Evolutionary conservation across 2,329 filamentous ascomycete genomes (phyloP).

Genomic region (Aspergillus alliaceus): DNA sequence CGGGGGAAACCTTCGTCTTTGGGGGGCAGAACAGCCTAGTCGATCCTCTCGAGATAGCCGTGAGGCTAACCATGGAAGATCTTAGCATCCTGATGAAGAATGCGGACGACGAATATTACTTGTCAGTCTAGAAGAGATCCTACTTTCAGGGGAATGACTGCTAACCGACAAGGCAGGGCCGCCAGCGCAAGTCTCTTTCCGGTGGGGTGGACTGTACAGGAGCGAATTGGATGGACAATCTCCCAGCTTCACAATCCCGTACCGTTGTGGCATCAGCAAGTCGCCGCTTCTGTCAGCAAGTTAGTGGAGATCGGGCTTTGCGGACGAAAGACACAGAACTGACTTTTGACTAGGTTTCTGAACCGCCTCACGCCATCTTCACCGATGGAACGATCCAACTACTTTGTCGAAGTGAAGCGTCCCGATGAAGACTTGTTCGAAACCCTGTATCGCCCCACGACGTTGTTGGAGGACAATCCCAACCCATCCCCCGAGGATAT

Average conservation of each 20-base stretch:
- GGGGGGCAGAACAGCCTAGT: conserved; percentile 32
- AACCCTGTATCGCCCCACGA: conserved; percentile 47
- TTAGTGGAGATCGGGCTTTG: conserved; percentile 20
- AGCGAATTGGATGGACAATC: conserved; percentile 52
- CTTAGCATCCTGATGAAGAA: conserved; percentile 51
- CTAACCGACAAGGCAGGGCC: conserved; percentile 32
- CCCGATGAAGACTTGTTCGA: conserved; percentile 38
- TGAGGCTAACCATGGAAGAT: conserved; percentile 53
- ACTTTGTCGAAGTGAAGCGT: conserved; percentile 51
- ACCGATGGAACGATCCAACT: conserved; percentile 51
- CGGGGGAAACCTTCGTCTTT: conserved; percentile 45
- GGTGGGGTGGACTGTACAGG: conserved; percentile 52
- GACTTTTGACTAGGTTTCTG: conserved; percentile 40
- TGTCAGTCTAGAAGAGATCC: conserved; percentile 36
- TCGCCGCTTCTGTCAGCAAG: conserved; percentile 45
- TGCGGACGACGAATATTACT: conserved; percentile 47
- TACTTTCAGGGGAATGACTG: background rate
- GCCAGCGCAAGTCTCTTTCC: conserved; percentile 56
- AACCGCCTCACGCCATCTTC: conserved; percentile 44
- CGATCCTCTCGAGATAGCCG: conserved; percentile 52
- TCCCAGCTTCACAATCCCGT: conserved; percentile 49
- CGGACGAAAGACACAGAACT: background rate
- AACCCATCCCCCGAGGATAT: conserved; percentile 42
- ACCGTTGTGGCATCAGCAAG: conserved; percentile 51
- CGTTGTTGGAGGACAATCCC: conserved; percentile 38